These are phyloP conservation scores for Tremella yokohamensis DNA, from an alignment of 768 basidiomycete genomes.

Conservation along the genomic window DNA sequence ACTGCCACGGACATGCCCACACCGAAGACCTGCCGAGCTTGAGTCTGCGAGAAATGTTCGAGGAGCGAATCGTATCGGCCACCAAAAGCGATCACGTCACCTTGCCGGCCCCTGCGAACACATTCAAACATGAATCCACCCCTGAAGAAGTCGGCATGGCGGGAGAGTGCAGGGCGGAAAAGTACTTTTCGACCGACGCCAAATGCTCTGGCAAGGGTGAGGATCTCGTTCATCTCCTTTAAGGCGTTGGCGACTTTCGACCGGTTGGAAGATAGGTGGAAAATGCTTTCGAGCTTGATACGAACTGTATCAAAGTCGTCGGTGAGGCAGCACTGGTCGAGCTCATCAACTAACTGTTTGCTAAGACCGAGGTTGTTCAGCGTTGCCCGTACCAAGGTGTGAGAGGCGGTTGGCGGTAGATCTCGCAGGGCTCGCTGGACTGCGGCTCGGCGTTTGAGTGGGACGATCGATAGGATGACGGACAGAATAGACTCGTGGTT, in stretches of 20 bases:
- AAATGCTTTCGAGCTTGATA: conserved; percentile 25
- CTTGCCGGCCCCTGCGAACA: conserved; percentile 36
- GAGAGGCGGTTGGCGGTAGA: conserved; percentile 6
- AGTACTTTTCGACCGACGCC: conserved; percentile 36
- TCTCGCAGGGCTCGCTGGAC: conserved; percentile 31
- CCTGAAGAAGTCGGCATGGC: conserved; percentile 42
- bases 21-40: conserved; percentile 32
- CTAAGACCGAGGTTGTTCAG: conserved; percentile 19
- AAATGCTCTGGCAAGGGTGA: conserved; percentile 32
- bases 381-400: conserved; percentile 13
- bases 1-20: conserved; percentile 48
- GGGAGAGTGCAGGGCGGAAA: conserved; percentile 40
- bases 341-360: conserved; percentile 37
- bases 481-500: conserved; percentile 39
- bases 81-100: conserved; percentile 45
- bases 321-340: conserved; percentile 43
- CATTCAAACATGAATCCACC: conserved; percentile 51
- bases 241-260: conserved; percentile 30
- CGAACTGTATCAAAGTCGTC: conserved; percentile 33
- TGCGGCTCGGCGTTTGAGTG: conserved; percentile 23
- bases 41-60: conserved; percentile 45
- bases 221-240: conserved; percentile 29
- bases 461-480: conserved; percentile 28
- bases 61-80: conserved; percentile 47
- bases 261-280: conserved; percentile 17